Percentiles rank a stretch among this genome's conserved stretches.
Conservation (phyloP, 2,329 filamentous ascomycete species). For the Sporothrix variecibatus region DNA sequence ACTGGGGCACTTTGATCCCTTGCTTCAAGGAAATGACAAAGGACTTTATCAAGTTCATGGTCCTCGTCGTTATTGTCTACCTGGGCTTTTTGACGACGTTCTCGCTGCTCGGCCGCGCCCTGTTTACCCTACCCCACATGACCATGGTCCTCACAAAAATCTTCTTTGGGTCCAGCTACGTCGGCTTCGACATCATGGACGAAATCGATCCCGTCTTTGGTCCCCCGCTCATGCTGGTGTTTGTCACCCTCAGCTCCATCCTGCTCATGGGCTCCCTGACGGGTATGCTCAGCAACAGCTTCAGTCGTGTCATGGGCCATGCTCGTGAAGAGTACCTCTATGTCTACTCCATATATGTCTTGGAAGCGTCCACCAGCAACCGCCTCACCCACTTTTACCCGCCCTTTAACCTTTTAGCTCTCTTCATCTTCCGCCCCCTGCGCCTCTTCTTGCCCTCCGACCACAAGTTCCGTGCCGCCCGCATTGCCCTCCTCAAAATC, state of each 20-base stretch:
- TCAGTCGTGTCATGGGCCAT: conserved; percentile 64
- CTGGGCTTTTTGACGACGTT: conserved; percentile 88
- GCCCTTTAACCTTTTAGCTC: conserved; percentile 72
- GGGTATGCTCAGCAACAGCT: conserved; percentile 75
- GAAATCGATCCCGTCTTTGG: conserved; percentile 59
- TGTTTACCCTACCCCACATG: conserved; percentile 67
- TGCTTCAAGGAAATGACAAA: conserved; percentile 94
- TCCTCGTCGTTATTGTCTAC: conserved; percentile 78
- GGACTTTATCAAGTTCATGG: conserved; percentile 81
- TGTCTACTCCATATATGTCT: conserved; percentile 68
- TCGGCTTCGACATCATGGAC: conserved; percentile 70
- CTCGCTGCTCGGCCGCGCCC: conserved; percentile 71
- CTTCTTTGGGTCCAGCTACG: conserved; percentile 74
- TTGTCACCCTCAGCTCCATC: conserved; percentile 76
- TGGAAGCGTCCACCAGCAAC: conserved; percentile 68
- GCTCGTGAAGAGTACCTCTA: conserved; percentile 77
- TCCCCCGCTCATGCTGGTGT: conserved; percentile 67
- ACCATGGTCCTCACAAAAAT: conserved; percentile 77
- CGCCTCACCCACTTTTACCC: conserved; percentile 70
- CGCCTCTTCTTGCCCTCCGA: conserved; percentile 67
- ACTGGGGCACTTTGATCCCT: conserved; percentile 87
- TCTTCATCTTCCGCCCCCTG: conserved; percentile 71
- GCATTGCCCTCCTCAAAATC: conserved; percentile 63
- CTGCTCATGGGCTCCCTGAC: conserved; percentile 77
- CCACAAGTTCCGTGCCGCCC: conserved; percentile 60